These are phyloP conservation scores for Fragaria iinumae DNA, from an alignment of 306 rosid genomes.

Conservation along the genomic window DNA sequence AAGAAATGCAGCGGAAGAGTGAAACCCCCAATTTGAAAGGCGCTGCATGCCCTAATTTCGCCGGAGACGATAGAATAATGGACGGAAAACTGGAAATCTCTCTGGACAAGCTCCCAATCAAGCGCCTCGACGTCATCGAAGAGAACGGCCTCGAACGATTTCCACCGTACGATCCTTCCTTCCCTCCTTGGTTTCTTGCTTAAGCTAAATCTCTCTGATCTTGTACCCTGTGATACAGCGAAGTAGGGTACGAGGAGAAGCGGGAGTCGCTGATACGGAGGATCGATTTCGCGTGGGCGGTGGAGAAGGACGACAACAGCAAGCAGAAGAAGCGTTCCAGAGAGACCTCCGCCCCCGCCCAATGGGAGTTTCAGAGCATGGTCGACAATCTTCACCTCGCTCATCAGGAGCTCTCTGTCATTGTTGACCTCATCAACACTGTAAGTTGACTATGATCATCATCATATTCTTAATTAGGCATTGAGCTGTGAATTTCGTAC, in stretches of 20 bases:
- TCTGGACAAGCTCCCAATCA: constrained; percentile 85
- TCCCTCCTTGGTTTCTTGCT: background rate
- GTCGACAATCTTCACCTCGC: constrained; percentile 82
- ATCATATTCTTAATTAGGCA: background rate
- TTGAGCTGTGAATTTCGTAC: no score
- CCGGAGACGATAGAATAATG: constrained; percentile 34
- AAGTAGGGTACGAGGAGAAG: constrained; percentile 78
- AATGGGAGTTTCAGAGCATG: constrained; percentile 90
- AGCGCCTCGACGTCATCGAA: constrained; percentile 81
- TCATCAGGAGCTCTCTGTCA: constrained; percentile 85
- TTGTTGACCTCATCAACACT: constrained; percentile 84
- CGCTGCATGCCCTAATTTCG: constrained; percentile 12
- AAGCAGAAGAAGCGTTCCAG: constrained; percentile 72
- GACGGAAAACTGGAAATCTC: constrained; percentile 54
- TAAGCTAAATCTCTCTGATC: no score
- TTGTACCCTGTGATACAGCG: constrained; percentile 31
- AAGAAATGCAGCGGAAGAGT: no score
- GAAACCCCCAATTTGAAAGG: background rate
- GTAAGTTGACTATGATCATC: constrained; percentile 20
- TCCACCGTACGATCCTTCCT: constrained; percentile 50
- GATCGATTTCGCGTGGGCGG: constrained; percentile 89
- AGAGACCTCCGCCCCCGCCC: constrained; percentile 60
- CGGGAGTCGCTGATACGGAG: constrained; percentile 67
- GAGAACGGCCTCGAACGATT: constrained; percentile 81
- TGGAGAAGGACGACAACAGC: constrained; percentile 76